Percentiles rank a stretch among this genome's conserved stretches.
phyloP scores from a whole-genome alignment of 495 filamentous ascomycete species.

The Penicillium atrosanguineum region DNA sequence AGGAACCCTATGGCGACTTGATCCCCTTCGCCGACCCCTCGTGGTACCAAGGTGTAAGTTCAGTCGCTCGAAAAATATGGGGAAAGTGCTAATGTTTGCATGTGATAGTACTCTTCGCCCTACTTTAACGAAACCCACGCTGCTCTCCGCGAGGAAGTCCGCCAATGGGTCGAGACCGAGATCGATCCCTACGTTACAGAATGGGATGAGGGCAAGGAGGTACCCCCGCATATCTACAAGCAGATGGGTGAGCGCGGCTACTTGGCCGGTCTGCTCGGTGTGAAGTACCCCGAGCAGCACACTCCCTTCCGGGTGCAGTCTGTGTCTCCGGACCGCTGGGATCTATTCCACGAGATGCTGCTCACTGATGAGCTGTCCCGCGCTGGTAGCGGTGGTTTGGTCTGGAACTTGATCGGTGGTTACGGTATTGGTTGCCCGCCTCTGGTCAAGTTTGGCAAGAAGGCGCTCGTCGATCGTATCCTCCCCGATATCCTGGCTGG shows the following conservation, averaged over 20 bases:
- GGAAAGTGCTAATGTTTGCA: conserved; percentile 12
- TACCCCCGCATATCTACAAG: conserved; percentile 86
- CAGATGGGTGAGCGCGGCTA: conserved; percentile 93
- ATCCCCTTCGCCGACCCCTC: conserved; percentile 89
- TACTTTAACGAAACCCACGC: conserved; percentile 94
- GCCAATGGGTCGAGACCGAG: conserved; percentile 85
- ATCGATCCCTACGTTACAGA: conserved; percentile 91
- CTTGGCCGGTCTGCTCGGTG: conserved; percentile 82
- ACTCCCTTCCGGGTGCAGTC: conserved; percentile 67
- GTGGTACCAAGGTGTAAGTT: conserved; percentile 93
- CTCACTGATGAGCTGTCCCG: conserved; percentile 92
- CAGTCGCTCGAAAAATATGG: neutral
- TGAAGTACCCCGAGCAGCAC: conserved; percentile 70
- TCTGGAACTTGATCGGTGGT: conserved; percentile 97
- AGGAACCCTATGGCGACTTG: conserved; percentile 80
- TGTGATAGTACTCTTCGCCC: conserved; percentile 79
- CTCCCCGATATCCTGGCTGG: conserved; percentile 82
- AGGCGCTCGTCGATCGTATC: conserved; percentile 78
- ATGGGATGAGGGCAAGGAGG: conserved; percentile 93
- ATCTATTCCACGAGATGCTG: conserved; percentile 95
- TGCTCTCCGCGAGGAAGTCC: conserved; percentile 83
- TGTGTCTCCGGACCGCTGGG: conserved; percentile 88
- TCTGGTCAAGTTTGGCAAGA: conserved; percentile 87
- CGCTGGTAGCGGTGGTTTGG: conserved; percentile 83
- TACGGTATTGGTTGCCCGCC: conserved; percentile 94